Evolutionary conservation across 2,329 filamentous ascomycete species (phyloP).

Genomic region (Fusarium siculi): DNA sequence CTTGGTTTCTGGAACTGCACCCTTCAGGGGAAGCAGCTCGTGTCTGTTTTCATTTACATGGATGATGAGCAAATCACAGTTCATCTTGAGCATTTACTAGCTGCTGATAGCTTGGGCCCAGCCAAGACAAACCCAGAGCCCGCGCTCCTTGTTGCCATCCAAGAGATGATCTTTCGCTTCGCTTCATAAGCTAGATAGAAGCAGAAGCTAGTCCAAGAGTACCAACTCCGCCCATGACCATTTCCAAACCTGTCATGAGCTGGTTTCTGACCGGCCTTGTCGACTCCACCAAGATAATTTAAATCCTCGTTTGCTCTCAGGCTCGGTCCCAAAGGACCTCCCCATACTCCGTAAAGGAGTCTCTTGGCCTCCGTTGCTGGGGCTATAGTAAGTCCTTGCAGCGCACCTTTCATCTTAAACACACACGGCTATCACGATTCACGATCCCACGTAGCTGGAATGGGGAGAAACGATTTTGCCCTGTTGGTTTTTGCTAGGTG

Average conservation of each 20-base stretch:
- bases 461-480: conserved; percentile 23
- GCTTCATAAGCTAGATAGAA: neutral
- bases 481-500: conserved; percentile 14
- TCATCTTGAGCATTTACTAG: conserved; percentile 25
- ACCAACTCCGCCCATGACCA: conserved; percentile 1
- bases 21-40: conserved; percentile 16
- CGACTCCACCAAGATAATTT: conserved; percentile 29
- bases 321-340: neutral
- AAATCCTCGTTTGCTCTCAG: conserved; percentile 11
- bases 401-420: neutral
- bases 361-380: neutral
- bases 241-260: conserved; percentile 25
- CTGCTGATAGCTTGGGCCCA: conserved; percentile 33
- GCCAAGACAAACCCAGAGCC: conserved; percentile 29
- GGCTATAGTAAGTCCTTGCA: conserved; percentile 6
- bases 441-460: conserved; percentile 20
- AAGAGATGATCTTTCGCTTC: conserved; percentile 28
- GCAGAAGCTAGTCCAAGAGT: conserved; percentile 21
- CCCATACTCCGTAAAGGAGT: conserved; percentile 1
- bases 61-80: conserved; percentile 27
- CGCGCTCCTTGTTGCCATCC: conserved; percentile 22
- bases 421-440: neutral
- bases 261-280: conserved; percentile 32
- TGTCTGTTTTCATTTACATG: conserved; percentile 3
- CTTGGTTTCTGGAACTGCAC: neutral